Conservation (phyloP, 345 rosid species). For the Stellera chamaejasme region DNA sequence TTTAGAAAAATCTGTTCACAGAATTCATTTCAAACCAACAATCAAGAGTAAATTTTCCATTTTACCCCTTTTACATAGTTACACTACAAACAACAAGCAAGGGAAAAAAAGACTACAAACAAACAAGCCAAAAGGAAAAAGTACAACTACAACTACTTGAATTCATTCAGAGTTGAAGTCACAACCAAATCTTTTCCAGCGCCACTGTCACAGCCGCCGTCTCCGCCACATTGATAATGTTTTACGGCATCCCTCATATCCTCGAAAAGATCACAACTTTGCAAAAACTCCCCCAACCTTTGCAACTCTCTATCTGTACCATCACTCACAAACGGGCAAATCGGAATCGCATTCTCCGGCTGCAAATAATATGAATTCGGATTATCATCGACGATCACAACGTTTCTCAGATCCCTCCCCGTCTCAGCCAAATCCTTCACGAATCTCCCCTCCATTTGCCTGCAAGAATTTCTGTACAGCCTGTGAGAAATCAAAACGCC, state of each 20-base stretch:
- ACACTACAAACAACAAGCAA: too few relatives aligned
- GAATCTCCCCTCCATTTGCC: conserved; percentile 53
- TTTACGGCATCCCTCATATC: conserved; percentile 77
- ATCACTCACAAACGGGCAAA: conserved; percentile 59
- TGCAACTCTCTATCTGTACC: conserved; percentile 39
- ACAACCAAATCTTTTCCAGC: neutral
- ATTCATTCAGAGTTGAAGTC: too few relatives aligned
- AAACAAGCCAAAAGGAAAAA: too few relatives aligned
- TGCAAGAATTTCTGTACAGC: conserved; percentile 67
- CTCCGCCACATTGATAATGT: conserved; percentile 19
- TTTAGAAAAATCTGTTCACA: too few relatives aligned
- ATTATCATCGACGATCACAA: conserved; percentile 80
- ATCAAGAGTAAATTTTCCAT: too few relatives aligned
- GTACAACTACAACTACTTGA: too few relatives aligned
- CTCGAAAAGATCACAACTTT: conserved; percentile 37
- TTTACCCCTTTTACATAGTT: too few relatives aligned
- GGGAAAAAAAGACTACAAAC: too few relatives aligned
- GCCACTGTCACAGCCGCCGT: neutral
- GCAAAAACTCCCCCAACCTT: conserved; percentile 47
- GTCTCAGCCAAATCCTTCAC: conserved; percentile 67
- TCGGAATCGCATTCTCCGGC: conserved; percentile 75
- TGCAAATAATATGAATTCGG: conserved; percentile 64
- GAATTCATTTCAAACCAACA: too few relatives aligned
- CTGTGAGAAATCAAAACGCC: conserved; percentile 48
- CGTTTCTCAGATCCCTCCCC: conserved; percentile 53